These are phyloP conservation scores for Cercospora sp. DNA, from an alignment of 2,329 filamentous ascomycete species.

Conservation along the genomic window DNA sequence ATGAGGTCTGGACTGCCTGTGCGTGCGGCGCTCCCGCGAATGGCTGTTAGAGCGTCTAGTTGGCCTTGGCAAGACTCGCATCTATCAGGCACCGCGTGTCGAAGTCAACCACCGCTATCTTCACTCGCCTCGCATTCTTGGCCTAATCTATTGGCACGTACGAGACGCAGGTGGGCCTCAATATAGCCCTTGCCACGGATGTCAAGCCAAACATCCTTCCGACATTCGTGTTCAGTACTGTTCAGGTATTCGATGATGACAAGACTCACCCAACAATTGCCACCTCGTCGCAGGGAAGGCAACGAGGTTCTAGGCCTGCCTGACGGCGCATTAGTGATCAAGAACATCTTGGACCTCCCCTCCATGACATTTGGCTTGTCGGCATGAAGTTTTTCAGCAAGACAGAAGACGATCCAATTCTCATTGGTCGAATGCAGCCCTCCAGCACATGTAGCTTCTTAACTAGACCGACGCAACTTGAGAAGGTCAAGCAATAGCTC, in stretches of 20 bases:
- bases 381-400: not conserved
- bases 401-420: not conserved
- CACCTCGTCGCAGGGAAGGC: not conserved
- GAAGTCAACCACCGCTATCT: not conserved
- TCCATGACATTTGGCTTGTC: not conserved
- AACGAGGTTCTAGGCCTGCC: not conserved
- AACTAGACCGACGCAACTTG: not conserved
- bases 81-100: not conserved
- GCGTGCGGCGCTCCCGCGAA: not conserved
- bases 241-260: not conserved
- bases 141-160: not conserved
- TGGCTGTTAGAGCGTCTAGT: not conserved
- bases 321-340: not conserved
- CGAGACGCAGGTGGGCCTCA: not conserved
- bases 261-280: not conserved
- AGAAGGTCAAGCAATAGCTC: not conserved
- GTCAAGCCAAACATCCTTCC: not conserved
- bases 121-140: not conserved
- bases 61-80: not conserved
- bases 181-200: not conserved
- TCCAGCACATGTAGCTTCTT: not conserved
- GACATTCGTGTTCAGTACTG: not conserved
- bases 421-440: not conserved
- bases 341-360: not conserved
- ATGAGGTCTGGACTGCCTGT: not conserved